These are phyloP conservation scores for Cubamyces sp. DNA, from an alignment of 768 basidiomycete species.

Conservation along the genomic window DNA sequence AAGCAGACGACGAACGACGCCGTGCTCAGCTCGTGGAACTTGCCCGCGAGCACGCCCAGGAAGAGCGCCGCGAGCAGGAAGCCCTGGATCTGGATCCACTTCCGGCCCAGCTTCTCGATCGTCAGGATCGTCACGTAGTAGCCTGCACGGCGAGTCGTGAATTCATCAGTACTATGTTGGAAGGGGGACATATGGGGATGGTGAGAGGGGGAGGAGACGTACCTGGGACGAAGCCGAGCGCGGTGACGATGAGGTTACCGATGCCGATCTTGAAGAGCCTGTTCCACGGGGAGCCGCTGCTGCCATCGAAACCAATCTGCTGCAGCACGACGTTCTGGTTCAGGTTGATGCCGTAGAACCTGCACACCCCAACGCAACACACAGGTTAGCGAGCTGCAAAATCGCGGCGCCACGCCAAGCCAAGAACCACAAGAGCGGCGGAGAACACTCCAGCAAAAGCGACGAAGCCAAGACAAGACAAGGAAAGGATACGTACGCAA, in stretches of 20 bases:
- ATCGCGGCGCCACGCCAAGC: background rate
- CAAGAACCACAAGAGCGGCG: background rate
- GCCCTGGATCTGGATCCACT: constrained; percentile 76
- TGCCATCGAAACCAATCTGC: constrained; percentile 70
- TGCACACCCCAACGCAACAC: constrained; percentile 27
- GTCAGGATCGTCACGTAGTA: constrained; percentile 72
- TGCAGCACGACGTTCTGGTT: constrained; percentile 81
- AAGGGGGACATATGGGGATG: background rate
- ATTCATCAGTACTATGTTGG: too few relatives aligned
- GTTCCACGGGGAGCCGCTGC: constrained; percentile 59
- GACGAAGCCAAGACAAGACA: too few relatives aligned
- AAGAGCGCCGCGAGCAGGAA: constrained; percentile 74
- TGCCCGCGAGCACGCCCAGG: constrained; percentile 69
- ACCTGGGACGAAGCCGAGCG: constrained; percentile 79
- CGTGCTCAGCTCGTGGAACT: constrained; percentile 58
- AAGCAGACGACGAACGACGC: constrained; percentile 73
- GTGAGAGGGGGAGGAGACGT: constrained; percentile 9
- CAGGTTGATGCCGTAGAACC: constrained; percentile 76
- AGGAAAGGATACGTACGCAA: constrained; percentile 52
- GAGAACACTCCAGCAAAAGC: too few relatives aligned
- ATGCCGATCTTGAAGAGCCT: constrained; percentile 68
- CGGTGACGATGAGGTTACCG: constrained; percentile 74
- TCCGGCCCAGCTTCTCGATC: constrained; percentile 75
- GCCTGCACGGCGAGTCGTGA: constrained; percentile 41
- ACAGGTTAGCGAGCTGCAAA: background rate